phyloP scores from a whole-genome alignment of 345 rosid species.

The Stellera chamaejasme region DNA sequence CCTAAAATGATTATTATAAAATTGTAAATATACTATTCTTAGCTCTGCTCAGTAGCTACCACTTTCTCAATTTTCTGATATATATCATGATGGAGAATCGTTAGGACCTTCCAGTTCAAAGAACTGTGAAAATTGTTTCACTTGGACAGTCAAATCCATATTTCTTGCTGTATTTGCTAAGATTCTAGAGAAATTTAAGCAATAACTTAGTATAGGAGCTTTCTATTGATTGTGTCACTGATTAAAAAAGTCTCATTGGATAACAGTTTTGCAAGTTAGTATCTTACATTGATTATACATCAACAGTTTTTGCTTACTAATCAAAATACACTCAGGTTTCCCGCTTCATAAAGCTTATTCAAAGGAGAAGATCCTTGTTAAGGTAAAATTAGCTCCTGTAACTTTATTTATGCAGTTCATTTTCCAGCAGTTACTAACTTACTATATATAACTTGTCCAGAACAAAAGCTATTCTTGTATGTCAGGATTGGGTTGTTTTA shows the following conservation, averaged over 20 bases:
- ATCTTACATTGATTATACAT: neutral
- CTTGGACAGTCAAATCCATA: no score
- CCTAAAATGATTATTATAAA: no score
- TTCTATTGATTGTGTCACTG: neutral
- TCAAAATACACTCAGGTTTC: slow-evolving; percentile 49
- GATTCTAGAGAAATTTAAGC: no score
- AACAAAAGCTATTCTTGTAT: slow-evolving; percentile 1
- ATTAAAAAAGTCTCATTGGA: slow-evolving; percentile 1
- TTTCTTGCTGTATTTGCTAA: slow-evolving; percentile 3
- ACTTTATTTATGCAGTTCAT: neutral
- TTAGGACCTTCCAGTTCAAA: no score
- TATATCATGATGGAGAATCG: neutral
- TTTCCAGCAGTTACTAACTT: slow-evolving; percentile 8
- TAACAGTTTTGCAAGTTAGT: neutral
- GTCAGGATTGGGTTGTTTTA: neutral
- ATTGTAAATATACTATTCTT: no score
- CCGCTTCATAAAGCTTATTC: slow-evolving; percentile 27
- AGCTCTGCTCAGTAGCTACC: neutral
- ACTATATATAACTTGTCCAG: slow-evolving; percentile 1
- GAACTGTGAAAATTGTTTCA: no score
- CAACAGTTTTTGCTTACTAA: slow-evolving; percentile 12
- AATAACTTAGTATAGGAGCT: neutral
- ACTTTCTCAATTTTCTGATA: neutral
- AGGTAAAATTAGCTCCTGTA: slow-evolving; percentile 37
- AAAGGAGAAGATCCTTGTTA: slow-evolving; percentile 35